Evolutionary conservation across 805 yeast genomes (phyloP).

Genomic region (Ogataea sp.): DNA sequence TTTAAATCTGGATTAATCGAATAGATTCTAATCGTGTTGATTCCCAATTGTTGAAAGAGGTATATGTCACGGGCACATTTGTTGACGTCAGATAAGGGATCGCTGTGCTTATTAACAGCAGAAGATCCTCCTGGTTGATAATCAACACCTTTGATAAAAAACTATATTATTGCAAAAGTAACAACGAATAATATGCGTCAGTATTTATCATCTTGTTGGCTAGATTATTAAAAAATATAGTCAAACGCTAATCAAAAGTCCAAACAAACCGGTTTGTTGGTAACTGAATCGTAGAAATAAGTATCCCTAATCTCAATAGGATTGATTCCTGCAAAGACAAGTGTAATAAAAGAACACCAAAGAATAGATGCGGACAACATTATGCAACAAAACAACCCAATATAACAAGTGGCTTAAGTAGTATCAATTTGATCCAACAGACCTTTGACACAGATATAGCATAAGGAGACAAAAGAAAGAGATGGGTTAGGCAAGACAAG

Average conservation of each 20-base stretch:
- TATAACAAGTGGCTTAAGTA: too few relatives aligned
- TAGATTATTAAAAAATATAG: too few relatives aligned
- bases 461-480: too few relatives aligned
- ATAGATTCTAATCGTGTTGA: slow-evolving; percentile 83
- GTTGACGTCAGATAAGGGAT: slow-evolving; percentile 70
- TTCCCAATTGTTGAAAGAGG: slow-evolving; percentile 74
- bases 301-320: slow-evolving; percentile 66
- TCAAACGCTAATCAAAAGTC: not conserved
- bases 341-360: not conserved
- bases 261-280: slow-evolving; percentile 56
- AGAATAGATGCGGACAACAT: too few relatives aligned
- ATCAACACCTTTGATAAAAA: slow-evolving; percentile 81
- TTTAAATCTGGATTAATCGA: slow-evolving; percentile 75
- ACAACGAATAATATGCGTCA: too few relatives aligned
- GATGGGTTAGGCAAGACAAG: too few relatives aligned
- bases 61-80: slow-evolving; percentile 76
- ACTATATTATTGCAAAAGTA: slow-evolving; percentile 27
- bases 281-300: slow-evolving; percentile 68
- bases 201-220: too few relatives aligned
- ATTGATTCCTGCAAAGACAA: slow-evolving; percentile 17
- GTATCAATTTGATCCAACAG: too few relatives aligned
- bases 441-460: too few relatives aligned
- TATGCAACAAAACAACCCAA: not conserved
- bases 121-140: slow-evolving; percentile 96
- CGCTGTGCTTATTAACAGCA: slow-evolving; percentile 45